Evolutionary conservation across 2,329 filamentous ascomycete genomes (phyloP), one percentile per base, ranked within the genome.

Genomic region (Trichoderma cornu-damae): DNA sequence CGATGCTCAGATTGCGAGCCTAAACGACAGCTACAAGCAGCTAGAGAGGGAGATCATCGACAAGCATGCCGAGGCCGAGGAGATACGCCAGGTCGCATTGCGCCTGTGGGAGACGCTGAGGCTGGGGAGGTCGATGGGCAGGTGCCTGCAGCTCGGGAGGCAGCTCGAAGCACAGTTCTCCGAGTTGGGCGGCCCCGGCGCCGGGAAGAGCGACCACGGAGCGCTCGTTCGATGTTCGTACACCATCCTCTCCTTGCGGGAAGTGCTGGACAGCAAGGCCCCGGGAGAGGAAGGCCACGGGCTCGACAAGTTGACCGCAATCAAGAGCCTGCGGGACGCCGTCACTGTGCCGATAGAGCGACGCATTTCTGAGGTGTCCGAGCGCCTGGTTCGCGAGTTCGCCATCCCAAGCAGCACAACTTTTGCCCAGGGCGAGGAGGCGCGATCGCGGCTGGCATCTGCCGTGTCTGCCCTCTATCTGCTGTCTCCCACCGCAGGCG

Each of bases 131-230:
- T 83, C 87, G 0, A 88, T 96, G 11, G 85, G 84, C 42, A 79
- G 93, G 51, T 92, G 88, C 67, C 77, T 97, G 40, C 87, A 88
- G 66, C 77, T 97, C 2, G 91, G 90, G 0, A 79, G 92, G 43
- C 90, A 96, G 73, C 80, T 99, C 9, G 90, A 97, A 69, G 81
- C 88, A n/a, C 89, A 96, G 69, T 81, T 95, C 67, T 77, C 82
- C 0, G 91, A 96, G 70, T 76, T 76, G 53, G 69, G 75, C 60
- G 52, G 67, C 63, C 28, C 71, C 2, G 70, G 68, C 26, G 79
- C 76, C 57, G 79, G 75, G 57, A 84, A 82, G 61, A 87, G 90
- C 64, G 89, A 94, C 62, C 86, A 92, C 65, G 79, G 85, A 42
- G 87, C 89, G 1, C 80, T 96, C 66, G 83, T 96, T n/a, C 81